Base-by-base conservation (phyloP, 2,329 filamentous ascomycete species). In the Hymenoscyphus scutula region DNA sequence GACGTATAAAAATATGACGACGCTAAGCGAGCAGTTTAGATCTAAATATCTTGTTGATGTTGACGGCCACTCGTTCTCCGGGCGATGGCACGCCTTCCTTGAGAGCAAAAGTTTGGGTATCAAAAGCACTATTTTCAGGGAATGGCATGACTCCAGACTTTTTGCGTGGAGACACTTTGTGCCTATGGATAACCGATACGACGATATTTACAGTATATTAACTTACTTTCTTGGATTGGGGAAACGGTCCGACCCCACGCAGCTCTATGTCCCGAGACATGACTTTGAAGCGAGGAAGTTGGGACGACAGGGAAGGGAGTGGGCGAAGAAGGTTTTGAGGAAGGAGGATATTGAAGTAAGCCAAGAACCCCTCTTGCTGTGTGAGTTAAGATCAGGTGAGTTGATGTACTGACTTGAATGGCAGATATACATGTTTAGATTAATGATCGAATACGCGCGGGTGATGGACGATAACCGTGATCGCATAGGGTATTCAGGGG, bases 161-260 rank as follows among this genome's bases (percentile, higher is more conserved):
- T 79, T 91, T 1, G 82, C 89, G 0, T 95, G 91, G 90, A 85
- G 86, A 70, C 91, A 95, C 75, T 94, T 91, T 69, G 87, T 92
- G 1, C 91, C 91, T 17, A 87, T 94, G 82, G 89, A 92, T 72
- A 89, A 84, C 70, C 83, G 86, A 1, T 92, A 88, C 70, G 77
- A 83, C 38, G 91, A 93, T 68, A 82, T 89, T 69, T 92, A 87
- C 65, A 86, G 84, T 53, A 86, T 91, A 61, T 81, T 92, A 80
- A 85, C 89, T 62, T 93, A 91, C 71, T 92, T 93, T 70, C 71
- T 90, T 4, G 88, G 88, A 1, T 86, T 87, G 68, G 79, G 71
- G 17, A 71, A 70, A 25, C 75, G 78, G 59, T 71, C 77, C 13
- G 81, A 82, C 54, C 11, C 27, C 6, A 48, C 55, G 15, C 19